Conservation (phyloP, 305 asterid species). For the Solanum hybrid region DNA sequence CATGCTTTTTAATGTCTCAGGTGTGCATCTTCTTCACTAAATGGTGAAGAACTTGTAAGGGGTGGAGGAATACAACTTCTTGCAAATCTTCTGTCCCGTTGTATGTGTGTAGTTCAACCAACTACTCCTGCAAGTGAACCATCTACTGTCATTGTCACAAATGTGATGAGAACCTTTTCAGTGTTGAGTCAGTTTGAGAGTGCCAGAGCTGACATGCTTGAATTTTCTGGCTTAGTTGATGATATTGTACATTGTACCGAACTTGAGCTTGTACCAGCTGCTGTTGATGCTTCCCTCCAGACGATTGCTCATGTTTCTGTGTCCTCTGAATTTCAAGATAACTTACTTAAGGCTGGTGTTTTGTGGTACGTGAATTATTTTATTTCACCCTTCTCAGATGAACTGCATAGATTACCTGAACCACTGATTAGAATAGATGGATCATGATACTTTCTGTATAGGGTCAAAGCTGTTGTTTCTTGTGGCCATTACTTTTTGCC, state of each 20-base stretch:
- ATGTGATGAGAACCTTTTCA: slow-evolving; percentile 78
- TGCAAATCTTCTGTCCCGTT: slow-evolving; percentile 84
- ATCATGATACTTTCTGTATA: not conserved
- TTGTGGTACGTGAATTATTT: slow-evolving; percentile 54
- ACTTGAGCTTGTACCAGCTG: slow-evolving; percentile 79
- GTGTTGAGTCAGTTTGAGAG: slow-evolving; percentile 89
- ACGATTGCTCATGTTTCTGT: slow-evolving; percentile 77
- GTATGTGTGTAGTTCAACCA: slow-evolving; percentile 95
- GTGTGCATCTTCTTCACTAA: slow-evolving; percentile 88
- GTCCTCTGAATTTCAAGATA: slow-evolving; percentile 70
- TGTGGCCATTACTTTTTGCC: not conserved
- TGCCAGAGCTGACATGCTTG: slow-evolving; percentile 82
- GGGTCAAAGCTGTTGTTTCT: not conserved
- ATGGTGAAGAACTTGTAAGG: slow-evolving; percentile 99
- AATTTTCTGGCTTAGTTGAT: slow-evolving; percentile 74
- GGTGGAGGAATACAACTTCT: slow-evolving; percentile 94
- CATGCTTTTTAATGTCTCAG: slow-evolving; percentile 26
- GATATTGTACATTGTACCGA: slow-evolving; percentile 91
- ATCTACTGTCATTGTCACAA: slow-evolving; percentile 67
- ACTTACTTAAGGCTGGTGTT: slow-evolving; percentile 81
- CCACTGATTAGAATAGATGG: not conserved
- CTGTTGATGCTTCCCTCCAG: slow-evolving; percentile 89
- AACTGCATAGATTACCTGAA: not conserved
- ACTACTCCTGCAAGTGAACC: slow-evolving; percentile 82
- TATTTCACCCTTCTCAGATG: not conserved